Base-by-base conservation (phyloP, 208 protist genomes). In the Phytomonas sp. region DNA sequence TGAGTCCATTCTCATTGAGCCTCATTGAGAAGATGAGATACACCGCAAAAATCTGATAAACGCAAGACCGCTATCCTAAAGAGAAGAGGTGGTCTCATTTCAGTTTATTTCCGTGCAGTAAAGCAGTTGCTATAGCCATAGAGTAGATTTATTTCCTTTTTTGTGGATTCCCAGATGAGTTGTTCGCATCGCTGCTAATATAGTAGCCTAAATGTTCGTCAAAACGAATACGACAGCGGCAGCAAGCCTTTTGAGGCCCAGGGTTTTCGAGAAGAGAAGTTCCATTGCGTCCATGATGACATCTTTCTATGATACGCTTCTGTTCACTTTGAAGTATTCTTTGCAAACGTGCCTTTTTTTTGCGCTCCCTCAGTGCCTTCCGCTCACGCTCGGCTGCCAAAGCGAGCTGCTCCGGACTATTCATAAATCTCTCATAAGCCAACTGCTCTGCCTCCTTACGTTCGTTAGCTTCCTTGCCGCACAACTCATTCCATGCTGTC, bases 341-440 rank as follows among this genome's bases (percentile, higher is more conserved):
- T 74, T 80, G 60, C 66, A 72, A 65, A 53, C 73, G 67, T 60
- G 68, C 87, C 40, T 68, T 70, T 43, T 29, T 60, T n/a, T 71
- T 74, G 23, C 67, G 67, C 59, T 75, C 76, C 9, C 62, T 71
- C 32, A 63, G 73, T 72, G 78, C 82, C 56, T 75, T 73, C 23
- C 73, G 62, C 74, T 91, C 77, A 31, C 71, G 74, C 40, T 85
- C 83, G 30, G 78, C 82, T 6, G 77, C 77, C 32, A 92, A 37
- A 28, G 83, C 83, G 33, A 89, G 78, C 73, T 93, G 87, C 76
- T 93, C 90, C 4, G 90, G 90, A 26, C 67, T 89, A 76, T 89
- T 91, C 53, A 87, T 68, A 60, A 92, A 93, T 13, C 78, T 73
- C 72, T 85, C 85, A 40, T 84, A 76, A 13, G 83, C 89, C 4